These are phyloP conservation scores for Trametopsis cervina DNA, from an alignment of 768 basidiomycete genomes.

Conservation along the genomic window DNA sequence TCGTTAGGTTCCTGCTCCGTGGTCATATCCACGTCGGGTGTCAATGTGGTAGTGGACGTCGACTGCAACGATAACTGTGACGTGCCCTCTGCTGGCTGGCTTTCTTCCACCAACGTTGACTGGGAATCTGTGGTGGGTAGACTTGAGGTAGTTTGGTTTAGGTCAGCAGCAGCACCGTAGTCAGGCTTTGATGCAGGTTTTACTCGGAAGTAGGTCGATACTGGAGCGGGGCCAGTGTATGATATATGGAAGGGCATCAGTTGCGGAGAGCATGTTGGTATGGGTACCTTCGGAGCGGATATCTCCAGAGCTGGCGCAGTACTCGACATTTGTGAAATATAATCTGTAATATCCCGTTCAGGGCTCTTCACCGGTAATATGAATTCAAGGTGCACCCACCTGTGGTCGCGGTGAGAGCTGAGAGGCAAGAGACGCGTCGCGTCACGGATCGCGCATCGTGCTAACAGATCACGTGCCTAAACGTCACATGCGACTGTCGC, in stretches of 20 bases:
- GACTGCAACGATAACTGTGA: neutral
- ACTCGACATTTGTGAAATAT: no score
- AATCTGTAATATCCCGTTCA: no score
- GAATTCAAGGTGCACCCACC: no score
- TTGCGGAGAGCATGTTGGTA: slow-evolving; percentile 47
- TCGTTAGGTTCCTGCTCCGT: neutral
- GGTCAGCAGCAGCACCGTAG: slow-evolving; percentile 3
- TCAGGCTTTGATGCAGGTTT: slow-evolving; percentile 27
- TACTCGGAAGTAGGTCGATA: slow-evolving; percentile 68
- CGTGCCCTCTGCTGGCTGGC: neutral
- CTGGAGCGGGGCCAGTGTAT: slow-evolving; percentile 62
- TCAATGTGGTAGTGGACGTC: neutral
- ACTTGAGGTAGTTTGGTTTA: slow-evolving; percentile 6
- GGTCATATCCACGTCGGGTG: slow-evolving; percentile 1
- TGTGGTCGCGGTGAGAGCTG: no score
- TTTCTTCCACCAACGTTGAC: slow-evolving; percentile 7
- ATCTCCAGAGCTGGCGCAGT: no score
- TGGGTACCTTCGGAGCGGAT: slow-evolving; percentile 4
- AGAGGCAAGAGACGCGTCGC: neutral
- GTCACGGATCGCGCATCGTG: neutral
- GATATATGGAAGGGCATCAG: slow-evolving; percentile 82
- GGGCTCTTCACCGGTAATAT: no score
- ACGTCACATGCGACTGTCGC: neutral
- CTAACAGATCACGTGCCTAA: neutral
- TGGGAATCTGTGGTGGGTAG: slow-evolving; percentile 7